Evolutionary conservation across 257 asterid species (phyloP).

Genomic region (Cynanchum wilfordii): DNA sequence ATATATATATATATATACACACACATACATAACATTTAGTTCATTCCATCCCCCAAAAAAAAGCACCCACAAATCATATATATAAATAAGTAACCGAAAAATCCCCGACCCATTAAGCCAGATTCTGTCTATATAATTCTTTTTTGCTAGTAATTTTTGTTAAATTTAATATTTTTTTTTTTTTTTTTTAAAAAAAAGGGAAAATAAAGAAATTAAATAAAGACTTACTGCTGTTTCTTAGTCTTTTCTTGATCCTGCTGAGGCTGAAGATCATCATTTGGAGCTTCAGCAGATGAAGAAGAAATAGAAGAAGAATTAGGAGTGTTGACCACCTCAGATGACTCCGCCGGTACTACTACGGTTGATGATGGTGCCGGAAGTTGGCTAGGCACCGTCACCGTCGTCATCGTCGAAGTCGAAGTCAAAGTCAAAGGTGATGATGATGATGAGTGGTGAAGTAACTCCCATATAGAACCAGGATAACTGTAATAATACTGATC

Average conservation of each 20-base stretch:
- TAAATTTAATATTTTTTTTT: neutral
- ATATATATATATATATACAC: too few species aligned
- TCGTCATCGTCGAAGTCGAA: neutral
- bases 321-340: slow-evolving; percentile 24
- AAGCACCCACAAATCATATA: slow-evolving; percentile 18
- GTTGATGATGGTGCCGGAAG: slow-evolving; percentile 7
- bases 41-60: too few species aligned
- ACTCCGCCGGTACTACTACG: slow-evolving; percentile 6
- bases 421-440: neutral
- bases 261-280: slow-evolving; percentile 29
- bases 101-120: neutral
- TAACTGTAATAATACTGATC: neutral
- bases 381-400: too few species aligned
- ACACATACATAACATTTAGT: too few species aligned
- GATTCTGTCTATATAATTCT: neutral
- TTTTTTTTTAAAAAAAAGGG: neutral
- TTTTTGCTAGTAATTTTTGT: neutral
- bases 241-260: slow-evolving; percentile 36
- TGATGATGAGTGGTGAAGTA: slow-evolving; percentile 1
- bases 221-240: slow-evolving; percentile 46
- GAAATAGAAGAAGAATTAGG: slow-evolving; percentile 45
- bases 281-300: slow-evolving; percentile 61
- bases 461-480: slow-evolving; percentile 18
- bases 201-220: neutral
- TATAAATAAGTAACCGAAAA: slow-evolving; percentile 14